Evolutionary conservation across 805 yeast species (phyloP).

Genomic region (Metschnikowia koreensis): DNA sequence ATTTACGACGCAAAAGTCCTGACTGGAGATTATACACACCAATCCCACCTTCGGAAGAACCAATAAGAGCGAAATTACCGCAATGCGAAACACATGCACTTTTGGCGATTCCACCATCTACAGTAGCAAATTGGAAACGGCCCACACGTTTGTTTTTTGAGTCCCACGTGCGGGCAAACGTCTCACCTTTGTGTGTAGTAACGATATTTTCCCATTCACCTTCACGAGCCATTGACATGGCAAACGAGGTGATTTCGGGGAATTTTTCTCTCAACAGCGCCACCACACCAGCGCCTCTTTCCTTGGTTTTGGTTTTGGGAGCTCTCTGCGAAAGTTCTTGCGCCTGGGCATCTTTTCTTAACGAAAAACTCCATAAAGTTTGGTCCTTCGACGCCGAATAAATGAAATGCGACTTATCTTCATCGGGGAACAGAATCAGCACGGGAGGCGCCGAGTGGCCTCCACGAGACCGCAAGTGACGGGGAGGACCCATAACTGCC

Average conservation of each 20-base stretch:
- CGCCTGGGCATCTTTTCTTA: slow-evolving; percentile 94
- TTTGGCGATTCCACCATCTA: slow-evolving; percentile 76
- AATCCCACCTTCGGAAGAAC: slow-evolving; percentile 82
- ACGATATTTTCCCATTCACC: slow-evolving; percentile 93
- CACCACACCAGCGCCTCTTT: slow-evolving; percentile 54
- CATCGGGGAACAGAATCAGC: slow-evolving; percentile 70
- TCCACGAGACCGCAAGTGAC: slow-evolving; percentile 88
- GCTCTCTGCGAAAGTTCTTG: slow-evolving; percentile 85
- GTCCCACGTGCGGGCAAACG: slow-evolving; percentile 89
- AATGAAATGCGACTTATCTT: slow-evolving; percentile 72
- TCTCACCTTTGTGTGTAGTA: slow-evolving; percentile 83
- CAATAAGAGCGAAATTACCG: slow-evolving; percentile 93
- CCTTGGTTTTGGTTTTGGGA: slow-evolving; percentile 31
- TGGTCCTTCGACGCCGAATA: slow-evolving; percentile 84
- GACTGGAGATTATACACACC: slow-evolving; percentile 88
- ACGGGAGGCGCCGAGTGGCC: slow-evolving; percentile 96
- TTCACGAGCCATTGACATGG: slow-evolving; percentile 70
- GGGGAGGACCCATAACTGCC: slow-evolving; percentile 80
- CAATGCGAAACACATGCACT: slow-evolving; percentile 82
- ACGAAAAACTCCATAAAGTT: slow-evolving; percentile 87
- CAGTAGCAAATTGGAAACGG: slow-evolving; percentile 62
- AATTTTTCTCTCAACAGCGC: slow-evolving; percentile 62
- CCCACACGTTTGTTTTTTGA: slow-evolving; percentile 78
- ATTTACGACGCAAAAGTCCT: slow-evolving; percentile 73
- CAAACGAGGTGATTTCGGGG: slow-evolving; percentile 69